These are phyloP conservation scores for Mycena metata DNA, from an alignment of 768 basidiomycete genomes.

Conservation along the genomic window DNA sequence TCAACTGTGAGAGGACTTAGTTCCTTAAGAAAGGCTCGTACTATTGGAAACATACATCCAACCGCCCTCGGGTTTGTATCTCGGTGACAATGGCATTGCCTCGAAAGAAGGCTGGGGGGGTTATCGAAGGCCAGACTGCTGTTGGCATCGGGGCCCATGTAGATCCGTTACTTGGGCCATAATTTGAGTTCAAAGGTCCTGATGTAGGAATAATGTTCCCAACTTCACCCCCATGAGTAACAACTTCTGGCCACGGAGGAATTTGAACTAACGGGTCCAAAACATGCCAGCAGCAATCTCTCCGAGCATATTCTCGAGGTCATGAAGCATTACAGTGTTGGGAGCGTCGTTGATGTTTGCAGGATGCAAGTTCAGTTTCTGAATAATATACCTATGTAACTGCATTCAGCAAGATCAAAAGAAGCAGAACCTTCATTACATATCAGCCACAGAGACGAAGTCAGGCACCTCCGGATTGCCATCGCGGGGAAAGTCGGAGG, in stretches of 20 bases:
- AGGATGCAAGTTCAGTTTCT: background rate
- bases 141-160: background rate
- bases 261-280: background rate
- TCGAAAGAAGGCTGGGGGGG: background rate
- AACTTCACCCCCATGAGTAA: background rate
- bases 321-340: background rate
- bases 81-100: background rate
- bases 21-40: background rate
- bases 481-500: too few species aligned
- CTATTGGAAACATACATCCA: background rate
- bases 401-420: background rate
- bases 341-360: background rate
- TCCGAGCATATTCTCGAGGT: background rate
- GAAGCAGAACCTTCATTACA: too few species aligned
- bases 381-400: background rate
- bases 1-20: background rate
- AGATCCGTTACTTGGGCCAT: too few species aligned
- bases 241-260: too few species aligned
- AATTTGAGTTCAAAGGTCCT: background rate
- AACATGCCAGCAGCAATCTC: conserved; percentile 9
- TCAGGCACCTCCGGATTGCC: too few species aligned
- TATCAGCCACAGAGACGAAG: too few species aligned
- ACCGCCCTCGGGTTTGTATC: background rate
- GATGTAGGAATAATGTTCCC: background rate
- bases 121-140: too few species aligned